Evolutionary conservation across 2,329 filamentous ascomycete genomes (phyloP).

Genomic region (Whalleya microplaca): DNA sequence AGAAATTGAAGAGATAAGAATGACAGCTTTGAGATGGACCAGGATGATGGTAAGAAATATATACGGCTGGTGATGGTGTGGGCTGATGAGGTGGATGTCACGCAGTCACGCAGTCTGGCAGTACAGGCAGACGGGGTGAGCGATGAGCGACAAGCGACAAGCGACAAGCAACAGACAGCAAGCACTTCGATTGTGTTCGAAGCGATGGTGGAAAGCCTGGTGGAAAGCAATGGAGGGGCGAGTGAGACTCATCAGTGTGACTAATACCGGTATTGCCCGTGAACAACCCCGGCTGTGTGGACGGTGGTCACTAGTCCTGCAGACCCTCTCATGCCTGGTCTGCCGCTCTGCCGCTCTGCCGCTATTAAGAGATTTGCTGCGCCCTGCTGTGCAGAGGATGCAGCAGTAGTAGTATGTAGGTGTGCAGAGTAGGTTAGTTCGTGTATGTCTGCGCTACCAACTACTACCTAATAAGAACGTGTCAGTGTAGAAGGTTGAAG

Average conservation of each 20-base stretch:
- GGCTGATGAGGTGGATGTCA: conserved; percentile 27
- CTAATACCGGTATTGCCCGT: conserved; percentile 9
- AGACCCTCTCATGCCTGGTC: too few species aligned
- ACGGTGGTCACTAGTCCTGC: background rate
- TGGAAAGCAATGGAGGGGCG: too few species aligned
- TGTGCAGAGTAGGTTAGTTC: background rate
- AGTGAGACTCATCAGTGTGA: conserved; percentile 22
- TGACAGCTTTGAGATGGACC: background rate
- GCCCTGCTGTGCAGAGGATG: background rate
- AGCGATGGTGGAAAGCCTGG: conserved; percentile 23
- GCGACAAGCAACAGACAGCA: background rate
- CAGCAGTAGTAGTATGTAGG: background rate
- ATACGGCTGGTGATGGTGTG: conserved; percentile 27
- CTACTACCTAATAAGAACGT: too few species aligned
- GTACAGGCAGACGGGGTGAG: too few species aligned
- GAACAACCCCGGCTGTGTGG: conserved; percentile 4
- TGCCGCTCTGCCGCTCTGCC: too few species aligned
- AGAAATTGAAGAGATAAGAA: background rate
- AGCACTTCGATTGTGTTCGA: conserved; percentile 14
- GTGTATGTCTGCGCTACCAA: too few species aligned
- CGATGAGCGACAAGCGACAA: conserved; percentile 9
- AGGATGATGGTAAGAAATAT: conserved; percentile 6
- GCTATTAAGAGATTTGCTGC: background rate
- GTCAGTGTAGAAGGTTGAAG: too few species aligned
- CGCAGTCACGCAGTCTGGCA: too few species aligned